A percentile compares a stretch with the other conserved stretches of the same genome.
phyloP scores from a whole-genome alignment of 257 asterid species.

The Oldenlandia corymbosa region DNA sequence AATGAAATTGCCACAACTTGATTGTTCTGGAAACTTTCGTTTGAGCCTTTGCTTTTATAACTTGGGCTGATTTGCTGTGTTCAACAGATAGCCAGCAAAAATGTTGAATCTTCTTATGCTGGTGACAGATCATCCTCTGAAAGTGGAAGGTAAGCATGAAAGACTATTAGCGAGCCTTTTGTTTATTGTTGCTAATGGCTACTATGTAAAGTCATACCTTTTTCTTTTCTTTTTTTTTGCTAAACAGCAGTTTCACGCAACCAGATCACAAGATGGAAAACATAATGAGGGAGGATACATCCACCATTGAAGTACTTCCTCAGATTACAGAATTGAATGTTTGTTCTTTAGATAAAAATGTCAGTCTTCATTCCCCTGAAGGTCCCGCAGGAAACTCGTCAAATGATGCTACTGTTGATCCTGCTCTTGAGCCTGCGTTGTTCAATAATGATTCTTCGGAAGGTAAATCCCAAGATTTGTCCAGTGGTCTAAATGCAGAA shows the following conservation, averaged over 20 bases:
- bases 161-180: neutral
- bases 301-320: constrained; percentile 16
- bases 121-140: constrained; percentile 28
- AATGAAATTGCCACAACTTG: constrained; percentile 7
- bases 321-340: constrained; percentile 21
- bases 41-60: neutral
- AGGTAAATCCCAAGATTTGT: constrained; percentile 16
- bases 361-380: constrained; percentile 20
- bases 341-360: constrained; percentile 23
- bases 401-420: constrained; percentile 9
- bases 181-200: neutral
- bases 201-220: no score
- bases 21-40: neutral
- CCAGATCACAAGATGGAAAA: constrained; percentile 20
- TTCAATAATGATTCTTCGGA: constrained; percentile 2
- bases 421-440: constrained; percentile 13
- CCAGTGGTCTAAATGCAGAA: constrained; percentile 20
- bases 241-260: constrained; percentile 27
- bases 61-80: constrained; percentile 21
- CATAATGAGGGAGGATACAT: constrained; percentile 15
- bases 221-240: neutral
- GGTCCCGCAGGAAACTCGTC: constrained; percentile 13
- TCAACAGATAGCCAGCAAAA: constrained; percentile 29
- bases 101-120: constrained; percentile 19
- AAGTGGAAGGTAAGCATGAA: constrained; percentile 31